Evolutionary conservation across 768 basidiomycete genomes (phyloP).

Genomic region (Holtermannia corniformis): DNA sequence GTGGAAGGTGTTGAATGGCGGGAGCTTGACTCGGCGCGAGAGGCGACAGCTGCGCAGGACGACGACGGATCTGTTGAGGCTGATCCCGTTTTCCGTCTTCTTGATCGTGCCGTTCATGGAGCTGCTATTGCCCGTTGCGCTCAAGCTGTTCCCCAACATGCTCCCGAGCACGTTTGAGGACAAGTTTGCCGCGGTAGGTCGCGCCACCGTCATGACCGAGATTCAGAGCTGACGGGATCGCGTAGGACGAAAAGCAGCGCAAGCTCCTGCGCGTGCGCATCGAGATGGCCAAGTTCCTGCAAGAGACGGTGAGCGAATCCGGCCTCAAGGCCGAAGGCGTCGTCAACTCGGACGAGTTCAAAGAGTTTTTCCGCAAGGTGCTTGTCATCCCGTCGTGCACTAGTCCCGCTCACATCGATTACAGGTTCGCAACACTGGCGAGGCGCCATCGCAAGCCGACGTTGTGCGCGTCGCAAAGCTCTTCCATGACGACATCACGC

Average conservation of each 20-base stretch:
- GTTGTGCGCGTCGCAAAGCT: conserved; percentile 90
- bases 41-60: conserved; percentile 87
- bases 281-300: conserved; percentile 98
- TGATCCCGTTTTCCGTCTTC: conserved; percentile 92
- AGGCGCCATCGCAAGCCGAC: conserved; percentile 77
- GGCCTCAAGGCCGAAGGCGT: conserved; percentile 84
- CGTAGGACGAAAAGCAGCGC: conserved; percentile 89
- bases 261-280: conserved; percentile 87
- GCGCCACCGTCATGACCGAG: too few species aligned
- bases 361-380: conserved; percentile 98
- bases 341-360: conserved; percentile 88
- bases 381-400: conserved; percentile 5
- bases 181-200: conserved; percentile 76
- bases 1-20: conserved; percentile 86
- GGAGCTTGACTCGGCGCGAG: conserved; percentile 82
- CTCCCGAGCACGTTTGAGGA: conserved; percentile 97
- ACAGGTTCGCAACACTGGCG: conserved; percentile 86
- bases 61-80: conserved; percentile 80
- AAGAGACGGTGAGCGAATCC: conserved; percentile 91
- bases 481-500: conserved; percentile 93
- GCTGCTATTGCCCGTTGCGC: conserved; percentile 81
- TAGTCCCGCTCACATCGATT: background rate
- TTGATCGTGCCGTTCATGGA: conserved; percentile 98
- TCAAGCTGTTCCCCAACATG: conserved; percentile 98
- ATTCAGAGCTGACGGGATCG: background rate